phyloP scores from a whole-genome alignment of 495 filamentous ascomycete species.

The Elaphomyces granulatus region DNA sequence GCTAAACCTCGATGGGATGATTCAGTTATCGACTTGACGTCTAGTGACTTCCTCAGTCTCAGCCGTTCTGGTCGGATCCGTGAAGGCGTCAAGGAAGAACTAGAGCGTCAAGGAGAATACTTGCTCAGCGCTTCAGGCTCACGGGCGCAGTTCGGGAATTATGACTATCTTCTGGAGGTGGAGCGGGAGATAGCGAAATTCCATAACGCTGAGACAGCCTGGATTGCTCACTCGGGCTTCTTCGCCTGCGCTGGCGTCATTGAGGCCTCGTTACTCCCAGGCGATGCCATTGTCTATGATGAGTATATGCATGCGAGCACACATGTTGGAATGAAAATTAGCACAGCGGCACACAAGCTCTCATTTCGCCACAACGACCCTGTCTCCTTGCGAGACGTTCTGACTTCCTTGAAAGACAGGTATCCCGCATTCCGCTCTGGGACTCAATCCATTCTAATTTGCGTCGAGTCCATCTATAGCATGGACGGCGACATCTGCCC shows the following conservation, averaged over 20 bases:
- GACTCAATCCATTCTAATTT: constrained; percentile 40
- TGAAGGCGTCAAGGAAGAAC: background rate
- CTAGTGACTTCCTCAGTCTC: constrained; percentile 2
- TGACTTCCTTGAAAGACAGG: constrained; percentile 20
- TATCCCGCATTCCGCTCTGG: constrained; percentile 21
- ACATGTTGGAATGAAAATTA: constrained; percentile 63
- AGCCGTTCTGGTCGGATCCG: background rate
- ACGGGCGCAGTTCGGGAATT: constrained; percentile 49
- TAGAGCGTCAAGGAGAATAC: constrained; percentile 2
- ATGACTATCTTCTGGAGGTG: constrained; percentile 43
- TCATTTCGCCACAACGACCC: constrained; percentile 51
- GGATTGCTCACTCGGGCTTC: constrained; percentile 69
- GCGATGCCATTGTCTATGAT: constrained; percentile 59
- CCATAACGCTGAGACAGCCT: constrained; percentile 44
- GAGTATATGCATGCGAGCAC: constrained; percentile 64
- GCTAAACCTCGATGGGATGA: background rate
- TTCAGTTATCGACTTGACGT: constrained; percentile 1
- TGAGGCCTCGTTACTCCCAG: constrained; percentile 48
- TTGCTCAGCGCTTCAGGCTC: constrained; percentile 17
- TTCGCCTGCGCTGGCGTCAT: constrained; percentile 64
- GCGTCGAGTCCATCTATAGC: constrained; percentile 64
- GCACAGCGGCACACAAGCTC: constrained; percentile 33
- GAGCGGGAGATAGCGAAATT: constrained; percentile 51
- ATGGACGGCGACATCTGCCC: constrained; percentile 73
- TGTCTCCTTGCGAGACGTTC: constrained; percentile 22